These are phyloP conservation scores for Exophiala oligosperma DNA, from an alignment of 2,329 filamentous ascomycete genomes.

Conservation along the genomic window DNA sequence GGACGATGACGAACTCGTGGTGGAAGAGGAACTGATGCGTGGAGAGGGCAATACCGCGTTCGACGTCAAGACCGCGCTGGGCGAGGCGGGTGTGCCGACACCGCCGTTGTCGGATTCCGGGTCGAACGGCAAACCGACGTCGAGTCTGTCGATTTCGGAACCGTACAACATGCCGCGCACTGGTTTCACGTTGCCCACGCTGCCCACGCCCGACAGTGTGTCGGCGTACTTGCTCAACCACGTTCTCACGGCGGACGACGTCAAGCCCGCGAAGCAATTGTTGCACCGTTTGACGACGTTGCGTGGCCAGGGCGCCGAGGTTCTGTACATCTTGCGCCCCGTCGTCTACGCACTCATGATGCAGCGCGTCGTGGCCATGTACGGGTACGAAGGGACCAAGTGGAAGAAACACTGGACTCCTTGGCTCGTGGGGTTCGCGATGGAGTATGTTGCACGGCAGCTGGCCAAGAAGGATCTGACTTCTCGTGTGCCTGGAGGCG, in stretches of 20 bases:
- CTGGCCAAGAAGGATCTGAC: conserved; percentile 68
- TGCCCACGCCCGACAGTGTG: conserved; percentile 80
- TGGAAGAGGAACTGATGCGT: conserved; percentile 44
- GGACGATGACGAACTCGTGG: conserved; percentile 51
- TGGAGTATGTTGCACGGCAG: conserved; percentile 89
- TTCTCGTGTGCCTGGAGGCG: conserved; percentile 64
- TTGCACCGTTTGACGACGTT: conserved; percentile 70
- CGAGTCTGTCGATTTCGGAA: conserved; percentile 45
- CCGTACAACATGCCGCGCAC: conserved; percentile 96
- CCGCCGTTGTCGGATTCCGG: conserved; percentile 28
- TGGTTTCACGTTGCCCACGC: conserved; percentile 76
- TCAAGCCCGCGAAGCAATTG: conserved; percentile 85
- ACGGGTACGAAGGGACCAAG: conserved; percentile 54
- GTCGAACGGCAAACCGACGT: conserved; percentile 23
- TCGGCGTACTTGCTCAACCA: conserved; percentile 84
- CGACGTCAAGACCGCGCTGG: conserved; percentile 23
- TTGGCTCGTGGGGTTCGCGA: conserved; percentile 80
- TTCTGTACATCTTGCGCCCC: conserved; percentile 88
- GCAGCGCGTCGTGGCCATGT: conserved; percentile 48
- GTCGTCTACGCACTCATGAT: conserved; percentile 83
- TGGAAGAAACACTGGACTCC: conserved; percentile 84
- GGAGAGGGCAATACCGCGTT: conserved; percentile 35
- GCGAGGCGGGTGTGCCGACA: conserved; percentile 27
- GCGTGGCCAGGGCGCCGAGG: conserved; percentile 79
- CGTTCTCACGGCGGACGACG: conserved; percentile 92